A percentile compares a stretch with the other conserved stretches of the same genome.
Conservation (phyloP, 1,139 yeast species). For the Suhomyces chickasaworum region DNA sequence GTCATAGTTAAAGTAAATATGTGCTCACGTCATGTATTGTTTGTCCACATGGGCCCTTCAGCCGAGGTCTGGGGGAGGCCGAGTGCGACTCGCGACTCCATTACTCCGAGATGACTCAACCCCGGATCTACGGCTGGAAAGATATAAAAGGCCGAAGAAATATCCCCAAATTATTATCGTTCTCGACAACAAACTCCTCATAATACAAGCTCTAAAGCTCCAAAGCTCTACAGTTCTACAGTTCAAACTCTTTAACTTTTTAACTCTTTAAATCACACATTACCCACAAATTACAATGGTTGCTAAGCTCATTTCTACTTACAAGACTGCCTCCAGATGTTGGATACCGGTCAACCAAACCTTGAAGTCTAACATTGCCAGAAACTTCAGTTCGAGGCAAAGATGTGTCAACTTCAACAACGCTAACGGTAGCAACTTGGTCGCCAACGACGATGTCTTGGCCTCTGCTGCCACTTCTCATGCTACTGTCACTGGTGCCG, state of each 20-base stretch:
- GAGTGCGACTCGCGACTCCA: conserved; percentile 9
- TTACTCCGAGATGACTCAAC: conserved; percentile 16
- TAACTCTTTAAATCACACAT: too few species aligned
- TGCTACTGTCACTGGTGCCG: conserved; percentile 12
- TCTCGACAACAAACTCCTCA: too few species aligned
- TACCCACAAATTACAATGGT: conserved; percentile 25
- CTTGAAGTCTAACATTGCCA: conserved; percentile 15
- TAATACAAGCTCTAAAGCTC: too few species aligned
- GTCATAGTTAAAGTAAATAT: not conserved
- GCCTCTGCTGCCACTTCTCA: conserved; percentile 16
- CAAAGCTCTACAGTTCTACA: too few species aligned
- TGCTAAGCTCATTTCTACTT: conserved; percentile 37
- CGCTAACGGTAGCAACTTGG: conserved; percentile 34
- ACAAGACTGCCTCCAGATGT: conserved; percentile 49
- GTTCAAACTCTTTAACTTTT: too few species aligned
- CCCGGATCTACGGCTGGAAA: conserved; percentile 9
- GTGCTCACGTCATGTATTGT: not conserved
- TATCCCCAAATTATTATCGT: not conserved
- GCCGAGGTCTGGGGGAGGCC: conserved; percentile 9
- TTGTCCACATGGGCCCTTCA: conserved; percentile 2
- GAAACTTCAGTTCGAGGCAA: conserved; percentile 42
- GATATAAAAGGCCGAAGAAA: conserved; percentile 1
- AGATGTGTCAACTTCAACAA: conserved; percentile 42
- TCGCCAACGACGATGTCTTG: conserved; percentile 42
- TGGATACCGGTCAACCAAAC: conserved; percentile 39